Evolutionary conservation across 2,329 filamentous ascomycete genomes (phyloP).

Genomic region (Alternaria incomplexa): DNA sequence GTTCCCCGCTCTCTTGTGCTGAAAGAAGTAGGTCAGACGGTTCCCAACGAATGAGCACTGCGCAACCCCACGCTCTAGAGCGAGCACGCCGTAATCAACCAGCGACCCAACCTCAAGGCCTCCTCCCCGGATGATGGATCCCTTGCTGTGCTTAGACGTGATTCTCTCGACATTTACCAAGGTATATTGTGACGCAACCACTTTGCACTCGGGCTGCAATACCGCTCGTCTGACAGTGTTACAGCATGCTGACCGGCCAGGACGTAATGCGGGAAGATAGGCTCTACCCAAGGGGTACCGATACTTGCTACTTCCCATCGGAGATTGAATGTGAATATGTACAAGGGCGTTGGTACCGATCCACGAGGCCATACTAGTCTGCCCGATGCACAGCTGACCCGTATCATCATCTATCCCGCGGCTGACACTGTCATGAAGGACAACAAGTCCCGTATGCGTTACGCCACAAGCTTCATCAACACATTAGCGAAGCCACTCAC

Average conservation of each 20-base stretch:
- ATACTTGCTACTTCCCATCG: conserved; percentile 10
- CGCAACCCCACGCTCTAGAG: conserved; percentile 13
- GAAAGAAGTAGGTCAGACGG: conserved; percentile 37
- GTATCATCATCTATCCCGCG: conserved; percentile 14
- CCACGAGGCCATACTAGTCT: conserved; percentile 13
- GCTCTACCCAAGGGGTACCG: conserved; percentile 7
- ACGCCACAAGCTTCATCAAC: conserved; percentile 16
- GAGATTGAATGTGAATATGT: conserved; percentile 13
- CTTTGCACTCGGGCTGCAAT: conserved; percentile 9
- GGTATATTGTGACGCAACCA: conserved; percentile 35
- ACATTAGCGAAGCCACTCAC: conserved; percentile 10
- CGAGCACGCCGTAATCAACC: conserved; percentile 19
- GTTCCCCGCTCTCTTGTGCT: conserved; percentile 15
- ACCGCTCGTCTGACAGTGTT: conserved; percentile 24
- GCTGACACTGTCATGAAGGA: conserved; percentile 10
- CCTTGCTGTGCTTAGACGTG: conserved; percentile 27
- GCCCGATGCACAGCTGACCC: conserved; percentile 28
- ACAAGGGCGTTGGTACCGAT: conserved; percentile 20
- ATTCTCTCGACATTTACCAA: conserved; percentile 31
- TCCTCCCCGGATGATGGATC: conserved; percentile 33
- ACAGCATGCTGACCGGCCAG: conserved; percentile 16
- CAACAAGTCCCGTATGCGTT: conserved; percentile 9
- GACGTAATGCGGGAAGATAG: neutral
- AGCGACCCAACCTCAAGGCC: conserved; percentile 32
- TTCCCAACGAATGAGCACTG: conserved; percentile 11